A percentile compares a stretch with the other conserved stretches of the same genome.
phyloP scores from a whole-genome alignment of 495 filamentous ascomycete species.

The Hypoxylon trugodes region DNA sequence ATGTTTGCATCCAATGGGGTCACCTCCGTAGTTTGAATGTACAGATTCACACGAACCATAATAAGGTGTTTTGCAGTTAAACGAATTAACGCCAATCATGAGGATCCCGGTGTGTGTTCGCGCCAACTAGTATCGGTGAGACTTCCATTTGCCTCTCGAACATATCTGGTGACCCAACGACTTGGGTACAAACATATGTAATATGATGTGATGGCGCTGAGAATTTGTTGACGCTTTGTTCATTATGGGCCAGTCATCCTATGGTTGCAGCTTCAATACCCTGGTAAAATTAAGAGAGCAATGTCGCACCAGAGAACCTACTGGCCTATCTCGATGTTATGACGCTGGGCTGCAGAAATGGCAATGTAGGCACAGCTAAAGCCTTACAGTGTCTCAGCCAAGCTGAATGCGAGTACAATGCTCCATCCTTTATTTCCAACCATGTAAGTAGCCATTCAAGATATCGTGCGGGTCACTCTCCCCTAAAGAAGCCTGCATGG shows the following conservation, averaged over 20 bases:
- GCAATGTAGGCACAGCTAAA: background rate
- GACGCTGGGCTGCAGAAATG: background rate
- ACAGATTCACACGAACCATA: background rate
- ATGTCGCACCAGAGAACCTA: conserved; percentile 10
- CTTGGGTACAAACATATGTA: conserved; percentile 4
- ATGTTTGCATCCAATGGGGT: background rate
- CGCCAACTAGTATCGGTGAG: background rate
- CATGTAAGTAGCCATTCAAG: background rate
- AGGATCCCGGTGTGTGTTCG: background rate
- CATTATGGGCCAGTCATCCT: background rate
- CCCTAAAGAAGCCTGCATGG: background rate
- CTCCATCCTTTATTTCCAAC: background rate
- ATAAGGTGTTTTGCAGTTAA: conserved; percentile 6
- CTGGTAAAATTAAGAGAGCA: conserved; percentile 17
- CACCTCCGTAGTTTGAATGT: background rate
- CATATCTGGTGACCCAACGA: background rate
- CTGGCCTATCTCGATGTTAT: conserved; percentile 17
- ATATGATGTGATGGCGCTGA: conserved; percentile 11
- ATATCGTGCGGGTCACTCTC: background rate
- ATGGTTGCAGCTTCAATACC: conserved; percentile 8
- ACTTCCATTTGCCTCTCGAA: background rate
- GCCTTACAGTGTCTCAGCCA: conserved; percentile 26
- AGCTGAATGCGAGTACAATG: conserved; percentile 12
- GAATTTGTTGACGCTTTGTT: background rate
- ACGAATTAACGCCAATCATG: conserved; percentile 4